phyloP scores from a whole-genome alignment of 768 basidiomycete genomes.

The Amanita rimosa region DNA sequence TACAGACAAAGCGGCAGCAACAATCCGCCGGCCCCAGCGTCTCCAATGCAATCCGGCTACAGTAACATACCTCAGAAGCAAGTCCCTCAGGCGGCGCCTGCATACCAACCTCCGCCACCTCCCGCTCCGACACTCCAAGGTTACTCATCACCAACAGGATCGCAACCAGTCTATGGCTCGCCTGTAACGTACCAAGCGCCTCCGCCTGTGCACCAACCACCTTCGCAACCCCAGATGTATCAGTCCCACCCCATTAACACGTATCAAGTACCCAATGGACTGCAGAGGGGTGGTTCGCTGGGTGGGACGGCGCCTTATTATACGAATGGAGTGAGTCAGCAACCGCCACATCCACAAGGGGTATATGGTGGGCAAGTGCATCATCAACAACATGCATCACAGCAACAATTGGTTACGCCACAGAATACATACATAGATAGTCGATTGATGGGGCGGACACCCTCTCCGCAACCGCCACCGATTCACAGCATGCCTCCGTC shows the following conservation, averaged over 20 bases:
- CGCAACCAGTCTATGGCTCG: slow-evolving; percentile 9
- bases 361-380: slow-evolving; percentile 16
- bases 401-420: slow-evolving; percentile 15
- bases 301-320: slow-evolving; percentile 17
- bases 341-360: slow-evolving; percentile 14
- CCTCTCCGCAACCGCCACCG: slow-evolving; percentile 36
- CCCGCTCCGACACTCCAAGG: slow-evolving; percentile 2
- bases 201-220: slow-evolving; percentile 11
- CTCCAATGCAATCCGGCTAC: slow-evolving; percentile 3
- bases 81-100: neutral
- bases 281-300: slow-evolving; percentile 17
- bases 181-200: slow-evolving; percentile 8
- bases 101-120: slow-evolving; percentile 2
- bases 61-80: neutral
- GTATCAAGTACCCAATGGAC: slow-evolving; percentile 14
- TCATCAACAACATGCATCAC: slow-evolving; percentile 18
- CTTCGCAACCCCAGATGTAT: slow-evolving; percentile 15
- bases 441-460: slow-evolving; percentile 36
- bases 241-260: slow-evolving; percentile 10
- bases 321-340: slow-evolving; percentile 17
- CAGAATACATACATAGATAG: slow-evolving; percentile 27
- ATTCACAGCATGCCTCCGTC: slow-evolving; percentile 11
- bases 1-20: neutral
- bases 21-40: neutral
- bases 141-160: slow-evolving; percentile 7